phyloP scores from a whole-genome alignment of 2,329 filamentous ascomycete species.

The Aspergillus neotritici region DNA sequence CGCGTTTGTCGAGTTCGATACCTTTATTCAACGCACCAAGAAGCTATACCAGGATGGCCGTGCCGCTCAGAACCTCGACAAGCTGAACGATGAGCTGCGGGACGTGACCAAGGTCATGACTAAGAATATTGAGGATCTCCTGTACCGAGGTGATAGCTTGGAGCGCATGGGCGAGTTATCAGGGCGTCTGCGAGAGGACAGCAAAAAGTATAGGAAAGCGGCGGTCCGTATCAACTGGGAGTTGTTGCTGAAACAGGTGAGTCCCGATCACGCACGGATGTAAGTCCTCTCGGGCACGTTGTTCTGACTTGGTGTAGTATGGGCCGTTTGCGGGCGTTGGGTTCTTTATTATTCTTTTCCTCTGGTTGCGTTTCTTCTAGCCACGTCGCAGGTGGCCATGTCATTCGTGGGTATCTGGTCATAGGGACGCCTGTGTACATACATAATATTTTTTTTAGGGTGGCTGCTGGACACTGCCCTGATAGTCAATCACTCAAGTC shows the following conservation, averaged over 20 bases:
- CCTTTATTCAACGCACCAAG: conserved; percentile 88
- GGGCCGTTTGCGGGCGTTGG: conserved; percentile 79
- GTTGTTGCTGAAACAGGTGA: conserved; percentile 77
- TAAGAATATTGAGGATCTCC: conserved; percentile 96
- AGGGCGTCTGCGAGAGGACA: conserved; percentile 79
- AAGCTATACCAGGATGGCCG: conserved; percentile 90
- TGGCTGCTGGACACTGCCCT: conserved; percentile 29
- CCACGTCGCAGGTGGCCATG: conserved; percentile 7
- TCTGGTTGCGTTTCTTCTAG: conserved; percentile 91
- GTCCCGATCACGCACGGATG: conserved; percentile 14
- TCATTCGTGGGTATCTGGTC: conserved; percentile 13
- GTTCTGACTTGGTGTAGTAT: conserved; percentile 52
- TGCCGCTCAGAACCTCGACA: conserved; percentile 86
- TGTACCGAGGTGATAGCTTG: conserved; percentile 89
- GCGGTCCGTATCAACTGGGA: conserved; percentile 98
- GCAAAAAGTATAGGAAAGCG: conserved; percentile 86
- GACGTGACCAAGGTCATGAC: conserved; percentile 99
- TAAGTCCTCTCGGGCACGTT: background rate
- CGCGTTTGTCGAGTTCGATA: conserved; percentile 97
- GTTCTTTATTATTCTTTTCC: conserved; percentile 75
- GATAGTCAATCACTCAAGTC: background rate
- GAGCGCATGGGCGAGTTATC: conserved; percentile 97
- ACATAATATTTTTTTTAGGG: conserved; percentile 26
- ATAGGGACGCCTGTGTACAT: conserved; percentile 33
- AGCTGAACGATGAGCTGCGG: conserved; percentile 91